These are phyloP conservation scores for Mycena pura DNA, from an alignment of 768 basidiomycete species.

Conservation along the genomic window DNA sequence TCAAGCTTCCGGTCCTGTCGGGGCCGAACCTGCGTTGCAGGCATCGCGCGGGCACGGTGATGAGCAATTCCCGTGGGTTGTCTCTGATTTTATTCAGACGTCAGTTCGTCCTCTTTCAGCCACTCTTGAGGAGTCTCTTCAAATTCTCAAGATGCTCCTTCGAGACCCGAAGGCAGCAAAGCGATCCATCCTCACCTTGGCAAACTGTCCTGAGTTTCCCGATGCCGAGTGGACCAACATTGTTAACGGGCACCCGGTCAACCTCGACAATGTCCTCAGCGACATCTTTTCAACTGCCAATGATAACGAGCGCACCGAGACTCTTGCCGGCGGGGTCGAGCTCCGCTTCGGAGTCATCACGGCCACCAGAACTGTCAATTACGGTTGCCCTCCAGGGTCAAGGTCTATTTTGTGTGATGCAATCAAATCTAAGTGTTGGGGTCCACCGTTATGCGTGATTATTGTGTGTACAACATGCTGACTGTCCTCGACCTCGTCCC, in stretches of 20 bases:
- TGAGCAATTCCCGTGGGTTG: neutral
- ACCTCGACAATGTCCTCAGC: neutral
- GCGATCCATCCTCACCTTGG: neutral
- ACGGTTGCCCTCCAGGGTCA: too few species aligned
- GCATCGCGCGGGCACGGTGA: too few species aligned
- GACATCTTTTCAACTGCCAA: neutral
- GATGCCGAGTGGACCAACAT: neutral
- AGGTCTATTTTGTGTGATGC: too few species aligned
- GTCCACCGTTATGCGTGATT: too few species aligned
- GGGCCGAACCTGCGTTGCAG: too few species aligned
- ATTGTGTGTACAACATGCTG: too few species aligned
- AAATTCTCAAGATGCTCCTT: neutral
- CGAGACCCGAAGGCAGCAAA: neutral
- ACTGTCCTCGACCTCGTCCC: too few species aligned
- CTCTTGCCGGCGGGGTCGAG: slow-evolving; percentile 11
- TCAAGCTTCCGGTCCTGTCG: too few species aligned
- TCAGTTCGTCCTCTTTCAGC: neutral
- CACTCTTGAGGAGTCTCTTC: neutral
- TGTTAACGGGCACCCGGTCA: neutral
- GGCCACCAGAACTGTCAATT: slow-evolving; percentile 3
- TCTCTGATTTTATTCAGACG: neutral
- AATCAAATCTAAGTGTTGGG: too few species aligned
- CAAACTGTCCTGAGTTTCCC: neutral
- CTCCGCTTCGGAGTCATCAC: slow-evolving; percentile 7
- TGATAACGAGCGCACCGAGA: neutral